Evolutionary conservation across 164 flowering plant species (phyloP).

Genomic region (Vitis amurensis): DNA sequence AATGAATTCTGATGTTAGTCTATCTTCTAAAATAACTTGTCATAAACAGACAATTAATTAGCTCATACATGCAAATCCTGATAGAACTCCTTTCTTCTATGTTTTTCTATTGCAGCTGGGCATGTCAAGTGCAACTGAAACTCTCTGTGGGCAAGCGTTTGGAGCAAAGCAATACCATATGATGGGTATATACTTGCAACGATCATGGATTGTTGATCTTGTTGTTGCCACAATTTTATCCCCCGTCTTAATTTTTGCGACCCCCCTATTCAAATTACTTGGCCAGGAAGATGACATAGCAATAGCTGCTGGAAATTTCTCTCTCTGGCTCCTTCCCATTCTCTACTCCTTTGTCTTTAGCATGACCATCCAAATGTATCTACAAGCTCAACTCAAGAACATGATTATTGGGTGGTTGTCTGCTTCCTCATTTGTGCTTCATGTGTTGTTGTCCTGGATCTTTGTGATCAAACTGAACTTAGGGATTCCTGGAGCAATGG

Average conservation of each 20-base stretch:
- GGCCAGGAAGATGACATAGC: constrained; percentile 18
- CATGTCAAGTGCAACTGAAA: constrained; percentile 37
- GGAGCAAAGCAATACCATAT: constrained; percentile 35
- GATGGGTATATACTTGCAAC: constrained; percentile 28
- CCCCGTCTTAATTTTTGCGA: constrained; percentile 15
- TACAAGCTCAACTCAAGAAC: constrained; percentile 30
- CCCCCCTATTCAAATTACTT: constrained; percentile 9
- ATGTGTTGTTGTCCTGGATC: constrained; percentile 24
- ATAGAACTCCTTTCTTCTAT: no score
- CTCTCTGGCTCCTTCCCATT: constrained; percentile 24
- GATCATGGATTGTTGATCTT: constrained; percentile 26
- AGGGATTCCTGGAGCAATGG: constrained; percentile 27
- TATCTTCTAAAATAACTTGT: no score
- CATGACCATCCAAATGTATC: constrained; percentile 19
- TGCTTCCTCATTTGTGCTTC: constrained; percentile 14
- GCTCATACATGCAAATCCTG: no score
- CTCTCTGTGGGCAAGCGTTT: constrained; percentile 38
- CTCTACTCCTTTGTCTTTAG: constrained; percentile 1
- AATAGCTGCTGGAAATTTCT: constrained; percentile 14
- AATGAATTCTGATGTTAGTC: no score
- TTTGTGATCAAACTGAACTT: constrained; percentile 11
- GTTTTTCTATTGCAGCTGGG: constrained; percentile 17
- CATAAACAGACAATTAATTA: no score
- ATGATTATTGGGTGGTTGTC: constrained; percentile 19
- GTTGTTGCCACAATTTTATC: constrained; percentile 12